A percentile compares a stretch with the other conserved stretches of the same genome.
Conservation (phyloP, 345 rosid genomes). For the Syzygium aromaticum region DNA sequence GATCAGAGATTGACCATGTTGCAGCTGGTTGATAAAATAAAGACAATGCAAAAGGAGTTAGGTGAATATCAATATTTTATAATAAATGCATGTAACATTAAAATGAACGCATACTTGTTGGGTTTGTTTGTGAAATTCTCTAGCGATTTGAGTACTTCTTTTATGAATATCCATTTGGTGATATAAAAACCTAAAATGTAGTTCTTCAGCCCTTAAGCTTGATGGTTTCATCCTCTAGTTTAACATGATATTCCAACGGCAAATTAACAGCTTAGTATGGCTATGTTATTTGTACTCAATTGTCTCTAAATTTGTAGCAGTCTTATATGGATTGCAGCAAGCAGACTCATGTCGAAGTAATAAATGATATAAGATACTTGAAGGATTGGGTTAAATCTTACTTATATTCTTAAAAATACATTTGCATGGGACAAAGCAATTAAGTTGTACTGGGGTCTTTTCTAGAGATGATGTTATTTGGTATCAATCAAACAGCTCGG, state of each 20-base stretch:
- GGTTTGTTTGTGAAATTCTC: background rate
- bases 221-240: background rate
- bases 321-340: background rate
- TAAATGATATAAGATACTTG: background rate
- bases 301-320: background rate
- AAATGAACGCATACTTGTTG: background rate
- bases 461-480: background rate
- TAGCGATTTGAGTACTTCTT: background rate
- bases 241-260: background rate
- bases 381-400: background rate
- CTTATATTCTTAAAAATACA: background rate
- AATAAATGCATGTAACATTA: background rate
- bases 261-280: background rate
- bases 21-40: constrained; percentile 85
- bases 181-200: background rate
- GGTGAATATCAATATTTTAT: constrained; percentile 15
- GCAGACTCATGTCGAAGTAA: background rate
- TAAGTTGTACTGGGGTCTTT: background rate
- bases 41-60: constrained; percentile 61
- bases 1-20: constrained; percentile 81
- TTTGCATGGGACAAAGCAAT: background rate
- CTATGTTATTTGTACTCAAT: background rate
- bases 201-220: background rate
- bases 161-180: background rate
- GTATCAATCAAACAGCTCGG: background rate